Percentiles rank a stretch among this genome's conserved stretches.
Evolutionary conservation across 106 monocot species (phyloP).

Genomic region (Iris macrosiphon): DNA sequence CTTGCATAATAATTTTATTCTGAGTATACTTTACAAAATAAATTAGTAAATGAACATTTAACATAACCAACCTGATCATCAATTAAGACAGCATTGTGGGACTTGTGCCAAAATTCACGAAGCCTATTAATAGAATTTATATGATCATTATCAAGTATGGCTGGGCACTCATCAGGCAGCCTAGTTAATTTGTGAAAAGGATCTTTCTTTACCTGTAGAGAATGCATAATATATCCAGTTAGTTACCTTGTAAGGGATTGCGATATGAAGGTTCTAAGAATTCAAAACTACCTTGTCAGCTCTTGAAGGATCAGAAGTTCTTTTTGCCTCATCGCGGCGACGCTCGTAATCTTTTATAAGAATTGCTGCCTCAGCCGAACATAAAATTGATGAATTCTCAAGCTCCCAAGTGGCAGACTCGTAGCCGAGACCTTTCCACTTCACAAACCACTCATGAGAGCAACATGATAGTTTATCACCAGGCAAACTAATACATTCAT

Average conservation of each 20-base stretch:
- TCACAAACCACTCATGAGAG: slow-evolving; percentile 73
- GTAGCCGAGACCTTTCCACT: slow-evolving; percentile 78
- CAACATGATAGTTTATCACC: slow-evolving; percentile 18
- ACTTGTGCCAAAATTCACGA: slow-evolving; percentile 73
- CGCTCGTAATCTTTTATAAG: slow-evolving; percentile 53
- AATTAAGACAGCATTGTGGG: slow-evolving; percentile 46
- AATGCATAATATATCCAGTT: slow-evolving; percentile 18
- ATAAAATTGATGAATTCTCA: slow-evolving; percentile 44
- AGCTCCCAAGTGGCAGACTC: slow-evolving; percentile 89
- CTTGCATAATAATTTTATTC: too few species aligned
- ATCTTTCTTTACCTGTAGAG: slow-evolving; percentile 22
- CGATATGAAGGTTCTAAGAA: neutral
- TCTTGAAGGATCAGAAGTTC: slow-evolving; percentile 20
- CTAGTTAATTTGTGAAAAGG: slow-evolving; percentile 29
- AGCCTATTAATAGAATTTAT: slow-evolving; percentile 50
- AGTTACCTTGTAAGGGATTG: neutral
- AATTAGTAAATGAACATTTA: too few species aligned
- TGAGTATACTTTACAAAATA: too few species aligned
- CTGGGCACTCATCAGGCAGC: slow-evolving; percentile 48
- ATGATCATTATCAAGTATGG: slow-evolving; percentile 36
- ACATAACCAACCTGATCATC: slow-evolving; percentile 81
- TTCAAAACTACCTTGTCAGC: slow-evolving; percentile 32
- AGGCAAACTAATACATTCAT: slow-evolving; percentile 27
- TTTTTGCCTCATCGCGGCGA: slow-evolving; percentile 32
- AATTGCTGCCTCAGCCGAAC: slow-evolving; percentile 23